Evolutionary conservation across 192 early-diverging fungal species (phyloP).

Genomic region (Dimargaris cristalligena): DNA sequence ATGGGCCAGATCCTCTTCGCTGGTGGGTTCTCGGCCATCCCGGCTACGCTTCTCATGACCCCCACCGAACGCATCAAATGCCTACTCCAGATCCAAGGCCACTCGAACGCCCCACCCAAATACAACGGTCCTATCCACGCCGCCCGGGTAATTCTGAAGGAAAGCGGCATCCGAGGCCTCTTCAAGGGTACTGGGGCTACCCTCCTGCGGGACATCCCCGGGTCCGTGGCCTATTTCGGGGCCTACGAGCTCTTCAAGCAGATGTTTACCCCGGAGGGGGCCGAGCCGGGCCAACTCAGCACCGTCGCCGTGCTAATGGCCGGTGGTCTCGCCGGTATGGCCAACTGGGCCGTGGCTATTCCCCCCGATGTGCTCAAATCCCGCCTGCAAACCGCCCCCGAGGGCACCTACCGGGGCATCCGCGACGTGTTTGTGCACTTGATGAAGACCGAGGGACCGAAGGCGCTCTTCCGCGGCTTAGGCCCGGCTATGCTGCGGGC

Average conservation of each 20-base stretch:
- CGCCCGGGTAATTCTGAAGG: conserved; percentile 57
- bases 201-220: conserved; percentile 80
- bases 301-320: conserved; percentile 75
- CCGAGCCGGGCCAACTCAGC: conserved; percentile 57
- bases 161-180: conserved; percentile 73
- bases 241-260: conserved; percentile 82
- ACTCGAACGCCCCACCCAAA: conserved; percentile 23
- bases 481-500: conserved; percentile 66
- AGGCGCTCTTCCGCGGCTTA: conserved; percentile 66
- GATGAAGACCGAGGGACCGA: conserved; percentile 34
- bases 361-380: conserved; percentile 83
- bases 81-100: conserved; percentile 60
- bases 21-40: conserved; percentile 87
- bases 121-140: conserved; percentile 93
- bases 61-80: conserved; percentile 96
- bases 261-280: conserved; percentile 38
- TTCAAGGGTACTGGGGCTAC: conserved; percentile 93
- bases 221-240: conserved; percentile 89
- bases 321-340: conserved; percentile 95
- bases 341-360: conserved; percentile 71
- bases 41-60: conserved; percentile 86
- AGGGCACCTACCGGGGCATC: conserved; percentile 30
- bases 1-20: conserved; percentile 70
- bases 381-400: conserved; percentile 47
- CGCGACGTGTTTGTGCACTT: conserved; percentile 33